Evolutionary conservation across 176 grass and related monocot genomes (phyloP).

Genomic region (Melocanna baccifera): DNA sequence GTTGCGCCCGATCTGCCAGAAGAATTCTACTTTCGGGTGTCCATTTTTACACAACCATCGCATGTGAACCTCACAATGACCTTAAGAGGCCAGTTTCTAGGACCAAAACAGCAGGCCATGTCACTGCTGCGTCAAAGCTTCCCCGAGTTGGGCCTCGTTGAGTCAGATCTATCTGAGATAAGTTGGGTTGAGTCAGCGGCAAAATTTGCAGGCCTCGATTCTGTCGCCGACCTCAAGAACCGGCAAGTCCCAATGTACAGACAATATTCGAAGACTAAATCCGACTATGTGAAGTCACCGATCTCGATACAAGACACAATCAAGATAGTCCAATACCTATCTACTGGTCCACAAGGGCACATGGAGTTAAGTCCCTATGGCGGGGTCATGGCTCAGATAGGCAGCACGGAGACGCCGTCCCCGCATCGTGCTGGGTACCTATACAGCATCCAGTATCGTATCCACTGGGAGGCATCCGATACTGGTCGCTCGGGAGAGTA

Average conservation of each 20-base stretch:
- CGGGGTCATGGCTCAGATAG: conserved; percentile 40
- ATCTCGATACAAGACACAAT: background rate
- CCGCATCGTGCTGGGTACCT: conserved; percentile 52
- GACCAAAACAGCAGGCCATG: conserved; percentile 9
- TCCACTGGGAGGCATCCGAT: conserved; percentile 17
- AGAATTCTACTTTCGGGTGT: background rate
- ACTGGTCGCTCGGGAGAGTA: background rate
- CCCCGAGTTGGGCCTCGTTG: conserved; percentile 35
- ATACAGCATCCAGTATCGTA: conserved; percentile 54
- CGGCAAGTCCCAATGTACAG: background rate
- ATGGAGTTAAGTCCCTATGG: conserved; percentile 62
- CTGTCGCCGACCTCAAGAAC: conserved; percentile 8
- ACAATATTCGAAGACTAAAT: conserved; percentile 51
- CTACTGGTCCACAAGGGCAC: conserved; percentile 19
- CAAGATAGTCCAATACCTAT: conserved; percentile 25
- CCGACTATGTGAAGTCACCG: conserved; percentile 48
- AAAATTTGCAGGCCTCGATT: conserved; percentile 21
- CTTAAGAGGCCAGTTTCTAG: conserved; percentile 45
- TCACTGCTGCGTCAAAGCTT: conserved; percentile 22
- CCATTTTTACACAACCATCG: background rate
- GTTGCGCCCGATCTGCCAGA: conserved; percentile 41
- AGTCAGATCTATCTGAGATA: conserved; percentile 30
- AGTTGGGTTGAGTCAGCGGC: conserved; percentile 64
- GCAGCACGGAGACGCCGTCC: conserved; percentile 33
- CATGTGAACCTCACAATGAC: conserved; percentile 20